Evolutionary conservation across 805 yeast genomes (phyloP).

Genomic region (Ogataea philodendri): DNA sequence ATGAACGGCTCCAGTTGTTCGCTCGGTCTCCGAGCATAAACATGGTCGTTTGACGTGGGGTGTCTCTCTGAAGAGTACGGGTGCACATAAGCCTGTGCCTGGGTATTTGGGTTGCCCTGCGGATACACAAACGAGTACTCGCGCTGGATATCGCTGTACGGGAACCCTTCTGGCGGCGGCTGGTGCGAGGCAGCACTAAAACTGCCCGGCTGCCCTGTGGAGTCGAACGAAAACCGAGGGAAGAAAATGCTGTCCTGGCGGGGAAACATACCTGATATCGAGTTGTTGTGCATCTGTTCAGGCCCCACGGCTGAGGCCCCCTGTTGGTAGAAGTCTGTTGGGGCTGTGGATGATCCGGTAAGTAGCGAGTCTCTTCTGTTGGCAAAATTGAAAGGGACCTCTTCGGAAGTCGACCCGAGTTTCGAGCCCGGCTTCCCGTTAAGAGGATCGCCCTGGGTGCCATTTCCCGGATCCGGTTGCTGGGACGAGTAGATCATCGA

Average conservation of each 20-base stretch:
- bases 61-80: slow-evolving; percentile 31
- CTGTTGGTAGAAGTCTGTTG: slow-evolving; percentile 18
- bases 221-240: slow-evolving; percentile 32
- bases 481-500: slow-evolving; percentile 30
- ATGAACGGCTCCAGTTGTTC: slow-evolving; percentile 51
- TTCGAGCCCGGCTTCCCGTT: slow-evolving; percentile 19
- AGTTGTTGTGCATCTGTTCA: slow-evolving; percentile 19
- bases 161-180: slow-evolving; percentile 21
- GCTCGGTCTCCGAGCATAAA: slow-evolving; percentile 41
- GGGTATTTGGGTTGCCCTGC: slow-evolving; percentile 19
- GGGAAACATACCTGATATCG: slow-evolving; percentile 23
- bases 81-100: slow-evolving; percentile 22
- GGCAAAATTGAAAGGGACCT: slow-evolving; percentile 26
- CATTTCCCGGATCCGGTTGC: slow-evolving; percentile 22
- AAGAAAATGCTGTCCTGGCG: slow-evolving; percentile 32
- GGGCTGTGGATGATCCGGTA: slow-evolving; percentile 18
- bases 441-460: slow-evolving; percentile 18
- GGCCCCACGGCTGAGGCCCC: slow-evolving; percentile 6
- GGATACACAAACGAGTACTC: slow-evolving; percentile 30
- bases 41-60: slow-evolving; percentile 24
- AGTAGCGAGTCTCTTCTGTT: slow-evolving; percentile 28
- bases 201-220: slow-evolving; percentile 18
- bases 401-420: slow-evolving; percentile 27
- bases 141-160: slow-evolving; percentile 27
- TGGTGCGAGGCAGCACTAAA: slow-evolving; percentile 19